Conservation (phyloP, 139 green algal genomes). For the Chlorella sp. region DNA sequence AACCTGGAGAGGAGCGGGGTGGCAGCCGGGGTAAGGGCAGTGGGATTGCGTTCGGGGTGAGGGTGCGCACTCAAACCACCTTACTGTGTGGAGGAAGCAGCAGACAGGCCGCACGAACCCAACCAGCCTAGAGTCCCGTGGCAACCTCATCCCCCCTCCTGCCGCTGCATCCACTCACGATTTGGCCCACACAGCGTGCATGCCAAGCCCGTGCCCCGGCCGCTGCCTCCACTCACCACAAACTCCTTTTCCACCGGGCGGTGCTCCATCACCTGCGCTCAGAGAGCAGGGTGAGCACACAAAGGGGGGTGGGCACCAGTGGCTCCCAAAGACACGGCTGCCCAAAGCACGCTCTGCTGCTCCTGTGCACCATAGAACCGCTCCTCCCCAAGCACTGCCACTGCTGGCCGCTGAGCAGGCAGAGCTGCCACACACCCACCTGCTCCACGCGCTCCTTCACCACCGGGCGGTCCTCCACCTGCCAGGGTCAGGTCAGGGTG, state of each 20-base stretch:
- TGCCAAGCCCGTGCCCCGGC: background rate
- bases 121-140: background rate
- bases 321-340: too few species aligned
- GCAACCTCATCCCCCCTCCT: background rate
- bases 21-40: background rate
- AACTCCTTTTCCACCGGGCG: slow-evolving; percentile 59
- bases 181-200: background rate
- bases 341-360: too few species aligned
- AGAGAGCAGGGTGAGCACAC: too few species aligned
- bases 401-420: too few species aligned
- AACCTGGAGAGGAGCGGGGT: background rate
- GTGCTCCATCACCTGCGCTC: slow-evolving; percentile 39
- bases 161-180: background rate
- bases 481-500: background rate
- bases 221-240: slow-evolving; percentile 40
- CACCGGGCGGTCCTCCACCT: slow-evolving; percentile 51
- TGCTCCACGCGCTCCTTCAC: slow-evolving; percentile 43
- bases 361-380: too few species aligned
- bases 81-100: background rate
- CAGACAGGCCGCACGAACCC: background rate
- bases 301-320: too few species aligned
- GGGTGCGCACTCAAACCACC: background rate
- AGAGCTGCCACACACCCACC: background rate
- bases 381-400: too few species aligned
- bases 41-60: background rate